Conservation (phyloP, 345 rosid species). For the Moricandia arvensis region DNA sequence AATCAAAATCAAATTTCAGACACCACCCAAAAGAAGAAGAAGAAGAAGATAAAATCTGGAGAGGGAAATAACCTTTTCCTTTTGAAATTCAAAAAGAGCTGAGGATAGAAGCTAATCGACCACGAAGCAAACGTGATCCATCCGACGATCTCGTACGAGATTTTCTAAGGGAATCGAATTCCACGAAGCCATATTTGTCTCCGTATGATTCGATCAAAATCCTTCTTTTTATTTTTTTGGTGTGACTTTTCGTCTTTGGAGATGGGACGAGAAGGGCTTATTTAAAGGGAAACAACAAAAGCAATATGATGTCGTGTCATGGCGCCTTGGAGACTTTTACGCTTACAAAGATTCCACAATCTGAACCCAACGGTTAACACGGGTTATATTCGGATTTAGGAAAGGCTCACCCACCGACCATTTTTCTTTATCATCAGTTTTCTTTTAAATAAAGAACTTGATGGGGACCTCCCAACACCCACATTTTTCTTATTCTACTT, state of each 20-base stretch:
- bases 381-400: not conserved
- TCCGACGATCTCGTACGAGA: slow-evolving; percentile 60
- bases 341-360: not conserved
- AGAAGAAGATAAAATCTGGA: not conserved
- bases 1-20: not conserved
- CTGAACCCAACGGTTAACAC: not conserved
- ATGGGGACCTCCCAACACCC: not conserved
- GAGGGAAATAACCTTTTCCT: slow-evolving; percentile 50
- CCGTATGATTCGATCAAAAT: not conserved
- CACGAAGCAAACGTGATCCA: slow-evolving; percentile 81
- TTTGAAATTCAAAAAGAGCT: slow-evolving; percentile 72
- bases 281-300: not conserved
- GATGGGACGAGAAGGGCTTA: not conserved
- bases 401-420: not conserved
- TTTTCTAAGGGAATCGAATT: slow-evolving; percentile 71
- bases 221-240: too few species aligned
- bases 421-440: not conserved
- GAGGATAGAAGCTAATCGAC: slow-evolving; percentile 91
- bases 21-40: not conserved
- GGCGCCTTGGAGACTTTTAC: not conserved
- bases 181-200: slow-evolving; percentile 66
- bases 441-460: not conserved
- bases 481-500: not conserved
- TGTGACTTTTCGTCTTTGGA: not conserved
- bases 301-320: not conserved